Percentiles rank a stretch among this genome's conserved stretches.
Evolutionary conservation across 805 yeast genomes (phyloP).

Genomic region (Saturnispora zaruensis): DNA sequence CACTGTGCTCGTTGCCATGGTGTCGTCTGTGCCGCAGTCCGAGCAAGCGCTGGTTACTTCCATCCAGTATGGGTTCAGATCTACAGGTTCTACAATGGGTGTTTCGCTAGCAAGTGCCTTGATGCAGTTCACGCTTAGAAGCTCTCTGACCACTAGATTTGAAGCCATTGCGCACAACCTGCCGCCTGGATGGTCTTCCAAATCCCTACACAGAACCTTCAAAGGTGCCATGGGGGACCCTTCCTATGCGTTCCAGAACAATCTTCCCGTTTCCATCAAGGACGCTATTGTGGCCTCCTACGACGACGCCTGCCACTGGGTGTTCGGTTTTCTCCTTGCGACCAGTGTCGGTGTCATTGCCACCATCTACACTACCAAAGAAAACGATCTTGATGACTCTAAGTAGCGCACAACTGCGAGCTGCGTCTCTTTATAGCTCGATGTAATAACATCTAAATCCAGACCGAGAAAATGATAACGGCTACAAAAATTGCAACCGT

Average conservation of each 20-base stretch:
- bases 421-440: no score
- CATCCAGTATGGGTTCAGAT: constrained; percentile 66
- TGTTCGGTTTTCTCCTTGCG: constrained; percentile 35
- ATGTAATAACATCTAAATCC: not conserved
- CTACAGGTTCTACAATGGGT: constrained; percentile 49
- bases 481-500: not conserved
- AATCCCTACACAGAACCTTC: constrained; percentile 11
- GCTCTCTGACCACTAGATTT: constrained; percentile 13
- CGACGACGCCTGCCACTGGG: constrained; percentile 41
- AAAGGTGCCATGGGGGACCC: constrained; percentile 18
- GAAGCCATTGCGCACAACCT: constrained; percentile 8
- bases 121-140: constrained; percentile 27
- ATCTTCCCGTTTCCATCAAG: constrained; percentile 26
- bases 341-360: constrained; percentile 14
- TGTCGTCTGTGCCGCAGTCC: constrained; percentile 60
- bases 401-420: not conserved
- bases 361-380: constrained; percentile 13
- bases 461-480: not conserved
- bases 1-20: constrained; percentile 62
- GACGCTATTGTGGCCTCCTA: constrained; percentile 41
- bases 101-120: constrained; percentile 43
- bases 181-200: not conserved
- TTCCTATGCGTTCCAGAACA: constrained; percentile 19
- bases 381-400: constrained; percentile 10
- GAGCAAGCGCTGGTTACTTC: constrained; percentile 83